phyloP scores from a whole-genome alignment of 2,329 filamentous ascomycete species.

The Xylaria arbuscula region DNA sequence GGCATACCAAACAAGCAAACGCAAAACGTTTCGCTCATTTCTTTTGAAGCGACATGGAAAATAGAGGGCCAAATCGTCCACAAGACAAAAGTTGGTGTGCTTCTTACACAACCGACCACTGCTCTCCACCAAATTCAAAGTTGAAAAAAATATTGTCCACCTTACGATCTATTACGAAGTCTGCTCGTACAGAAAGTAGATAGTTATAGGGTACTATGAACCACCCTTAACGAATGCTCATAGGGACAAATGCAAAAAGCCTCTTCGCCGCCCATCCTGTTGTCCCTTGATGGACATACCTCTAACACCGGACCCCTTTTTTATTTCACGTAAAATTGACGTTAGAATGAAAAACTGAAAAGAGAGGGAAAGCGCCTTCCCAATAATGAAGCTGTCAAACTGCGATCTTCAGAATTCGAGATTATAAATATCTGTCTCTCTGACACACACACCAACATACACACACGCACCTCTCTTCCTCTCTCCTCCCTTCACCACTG shows the following conservation, averaged over 20 bases:
- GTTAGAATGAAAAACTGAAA: neutral
- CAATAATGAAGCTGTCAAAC: neutral
- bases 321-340: neutral
- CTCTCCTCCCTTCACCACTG: neutral
- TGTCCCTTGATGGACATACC: constrained; percentile 33
- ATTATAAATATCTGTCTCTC: constrained; percentile 13
- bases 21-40: neutral
- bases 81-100: neutral
- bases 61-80: neutral
- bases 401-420: constrained; percentile 7
- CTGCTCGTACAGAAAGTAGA: constrained; percentile 1
- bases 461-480: neutral
- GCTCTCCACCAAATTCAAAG: constrained; percentile 11
- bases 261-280: neutral
- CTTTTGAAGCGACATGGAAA: neutral
- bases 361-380: neutral
- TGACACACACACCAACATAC: neutral
- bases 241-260: neutral
- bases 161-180: neutral
- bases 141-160: neutral
- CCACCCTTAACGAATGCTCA: constrained; percentile 28
- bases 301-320: constrained; percentile 27
- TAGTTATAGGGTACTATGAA: neutral
- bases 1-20: neutral
- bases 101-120: neutral